These are phyloP conservation scores for Beauveria pseudobassiana DNA, from an alignment of 2,329 filamentous ascomycete genomes.

Conservation along the genomic window DNA sequence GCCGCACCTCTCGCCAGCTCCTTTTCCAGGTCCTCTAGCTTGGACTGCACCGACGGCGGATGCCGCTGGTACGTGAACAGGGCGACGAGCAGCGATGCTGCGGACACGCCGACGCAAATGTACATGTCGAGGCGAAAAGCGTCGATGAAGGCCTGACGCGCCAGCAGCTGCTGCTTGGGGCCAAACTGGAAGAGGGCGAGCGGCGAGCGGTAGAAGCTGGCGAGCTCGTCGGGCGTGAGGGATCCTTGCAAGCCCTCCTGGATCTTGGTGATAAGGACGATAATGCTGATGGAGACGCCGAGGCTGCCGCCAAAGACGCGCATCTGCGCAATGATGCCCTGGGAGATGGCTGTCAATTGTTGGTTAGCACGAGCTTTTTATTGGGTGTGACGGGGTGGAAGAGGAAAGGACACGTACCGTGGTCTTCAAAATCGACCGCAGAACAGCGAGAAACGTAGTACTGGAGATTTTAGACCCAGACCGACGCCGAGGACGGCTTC, in stretches of 20 bases:
- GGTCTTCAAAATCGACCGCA: constrained; percentile 17
- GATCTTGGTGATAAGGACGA: constrained; percentile 17
- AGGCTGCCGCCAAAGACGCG: constrained; percentile 21
- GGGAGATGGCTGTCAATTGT: constrained; percentile 12
- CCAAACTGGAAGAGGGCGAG: constrained; percentile 12
- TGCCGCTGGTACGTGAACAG: constrained; percentile 16
- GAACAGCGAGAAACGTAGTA: constrained; percentile 16
- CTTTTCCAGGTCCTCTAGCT: constrained; percentile 19
- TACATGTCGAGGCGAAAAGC: constrained; percentile 17
- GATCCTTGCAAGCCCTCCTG: constrained; percentile 11
- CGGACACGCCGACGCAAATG: constrained; percentile 16
- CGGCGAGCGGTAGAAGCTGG: constrained; percentile 16
- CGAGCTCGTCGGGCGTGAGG: constrained; percentile 14
- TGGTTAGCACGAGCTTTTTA: not conserved
- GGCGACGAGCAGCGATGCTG: constrained; percentile 11
- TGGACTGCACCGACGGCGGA: constrained; percentile 16
- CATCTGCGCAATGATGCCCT: constrained; percentile 18
- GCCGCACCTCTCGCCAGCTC: constrained; percentile 8
- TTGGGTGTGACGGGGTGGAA: not conserved
- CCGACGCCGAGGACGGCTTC: constrained; percentile 16
- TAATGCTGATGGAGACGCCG: constrained; percentile 18
- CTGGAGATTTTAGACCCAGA: constrained; percentile 16
- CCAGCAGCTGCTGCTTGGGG: constrained; percentile 12
- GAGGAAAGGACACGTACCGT: constrained; percentile 11
- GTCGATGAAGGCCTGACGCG: constrained; percentile 15